Base-by-base conservation (phyloP, 768 basidiomycete species). In the Collybiopsis confluens region DNA sequence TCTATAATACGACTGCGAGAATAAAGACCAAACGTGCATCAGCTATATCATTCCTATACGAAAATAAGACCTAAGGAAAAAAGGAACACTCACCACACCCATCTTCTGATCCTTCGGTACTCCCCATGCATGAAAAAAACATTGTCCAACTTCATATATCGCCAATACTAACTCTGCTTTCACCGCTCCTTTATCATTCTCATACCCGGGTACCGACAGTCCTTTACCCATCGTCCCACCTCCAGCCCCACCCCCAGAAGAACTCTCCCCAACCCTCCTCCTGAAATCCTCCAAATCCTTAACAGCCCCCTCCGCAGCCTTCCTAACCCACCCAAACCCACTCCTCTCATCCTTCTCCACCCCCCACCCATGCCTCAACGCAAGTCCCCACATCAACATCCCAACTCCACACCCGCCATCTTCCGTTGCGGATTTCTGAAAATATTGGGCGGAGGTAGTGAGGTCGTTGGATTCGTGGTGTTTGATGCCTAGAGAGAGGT, bases 81-180 rank as follows among this genome's bases (percentile, higher is more conserved):
- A 53, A 40, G 49, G 43, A 45, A 6, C 11, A 79, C 87, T 53
- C 65, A 90, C 88, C 23, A 92, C 84, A 5, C 81, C 90, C 90
- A 94, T 91, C 76, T 88, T 90, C 72, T 89, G 86, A 68, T 95
- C 90, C 65, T 91, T 90, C 26, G 70, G 64, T 11, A 92, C 85
- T 7, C 93, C 93, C 92, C 92, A 95, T 1, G 92, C 93, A 48
- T 92, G 90, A 65, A 89, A 90, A 69, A 93, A 96, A 64, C 90
- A 92, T 67, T 92, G 90, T 1, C 90, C 93, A 3, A 95, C 90
- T 69, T 95, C 93, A 63, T 93, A 91, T 43, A 95, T 88, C 0
- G 93, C 91, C 20, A 95, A 75, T 18, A 93, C 85, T 13, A 96
- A 79, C 67, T 95, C 92, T 21, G 76, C 81, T 83, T 92, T 58